Conservation (phyloP, 2,329 filamentous ascomycete species). For the Neonectria ditissima region DNA sequence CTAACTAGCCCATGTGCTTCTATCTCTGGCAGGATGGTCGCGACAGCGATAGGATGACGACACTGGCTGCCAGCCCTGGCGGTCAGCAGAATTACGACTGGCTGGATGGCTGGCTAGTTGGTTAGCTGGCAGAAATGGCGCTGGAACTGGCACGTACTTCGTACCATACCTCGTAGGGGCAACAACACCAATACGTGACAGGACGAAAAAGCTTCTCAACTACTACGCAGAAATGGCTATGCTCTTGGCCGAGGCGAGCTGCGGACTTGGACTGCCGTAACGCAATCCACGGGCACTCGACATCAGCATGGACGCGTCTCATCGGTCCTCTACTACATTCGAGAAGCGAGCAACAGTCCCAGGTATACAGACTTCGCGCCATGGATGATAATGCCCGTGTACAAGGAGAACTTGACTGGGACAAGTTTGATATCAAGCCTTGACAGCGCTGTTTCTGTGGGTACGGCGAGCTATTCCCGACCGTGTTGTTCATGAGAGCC, state of each 20-base stretch:
- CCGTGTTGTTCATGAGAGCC: conserved; percentile 5
- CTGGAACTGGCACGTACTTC: background rate
- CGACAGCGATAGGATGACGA: conserved; percentile 41
- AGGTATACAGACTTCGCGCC: background rate
- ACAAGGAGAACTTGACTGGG: background rate
- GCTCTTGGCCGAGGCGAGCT: conserved; percentile 31
- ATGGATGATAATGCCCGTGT: no score
- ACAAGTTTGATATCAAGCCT: background rate
- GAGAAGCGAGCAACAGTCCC: background rate
- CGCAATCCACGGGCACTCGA: conserved; percentile 20
- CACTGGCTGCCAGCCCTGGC: conserved; percentile 41
- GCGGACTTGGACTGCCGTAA: conserved; percentile 17
- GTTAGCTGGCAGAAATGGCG: background rate
- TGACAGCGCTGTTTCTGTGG: conserved; percentile 15
- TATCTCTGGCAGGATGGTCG: conserved; percentile 38
- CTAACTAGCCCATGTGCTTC: conserved; percentile 38
- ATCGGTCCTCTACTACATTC: conserved; percentile 14
- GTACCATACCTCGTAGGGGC: background rate
- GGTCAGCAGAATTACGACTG: conserved; percentile 46
- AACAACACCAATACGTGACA: conserved; percentile 3
- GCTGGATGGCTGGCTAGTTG: conserved; percentile 24
- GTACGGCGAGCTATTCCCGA: conserved; percentile 17
- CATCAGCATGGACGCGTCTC: conserved; percentile 28
- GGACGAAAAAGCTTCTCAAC: conserved; percentile 1
- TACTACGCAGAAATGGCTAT: conserved; percentile 25